Evolutionary conservation across 2,329 filamentous ascomycete species (phyloP).

Genomic region (Aspergillus nomiae): DNA sequence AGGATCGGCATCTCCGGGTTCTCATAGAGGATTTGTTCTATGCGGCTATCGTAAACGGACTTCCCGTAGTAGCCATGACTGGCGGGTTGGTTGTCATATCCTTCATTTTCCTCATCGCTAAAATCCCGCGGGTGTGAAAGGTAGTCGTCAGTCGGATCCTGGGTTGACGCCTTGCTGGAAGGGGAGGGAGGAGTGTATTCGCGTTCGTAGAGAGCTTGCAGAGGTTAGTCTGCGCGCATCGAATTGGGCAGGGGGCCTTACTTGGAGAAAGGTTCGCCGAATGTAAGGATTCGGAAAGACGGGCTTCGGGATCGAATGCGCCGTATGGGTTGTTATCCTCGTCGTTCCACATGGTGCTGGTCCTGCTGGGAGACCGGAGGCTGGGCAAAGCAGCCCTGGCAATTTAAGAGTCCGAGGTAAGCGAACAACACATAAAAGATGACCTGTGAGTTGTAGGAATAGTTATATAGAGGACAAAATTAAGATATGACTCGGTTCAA

Average conservation of each 20-base stretch:
- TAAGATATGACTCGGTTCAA: no score
- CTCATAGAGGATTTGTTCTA: constrained; percentile 97
- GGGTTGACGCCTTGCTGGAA: constrained; percentile 71
- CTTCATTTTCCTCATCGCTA: constrained; percentile 60
- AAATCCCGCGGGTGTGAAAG: constrained; percentile 55
- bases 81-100: constrained; percentile 53
- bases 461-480: neutral
- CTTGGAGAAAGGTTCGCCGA: constrained; percentile 51
- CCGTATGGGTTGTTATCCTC: constrained; percentile 98
- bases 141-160: constrained; percentile 61
- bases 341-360: constrained; percentile 87
- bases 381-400: constrained; percentile 21
- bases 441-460: neutral
- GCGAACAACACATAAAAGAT: neutral
- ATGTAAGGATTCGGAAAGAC: constrained; percentile 68
- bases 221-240: constrained; percentile 15
- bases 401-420: neutral
- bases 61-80: constrained; percentile 58
- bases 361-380: constrained; percentile 4
- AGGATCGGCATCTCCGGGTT: constrained; percentile 86
- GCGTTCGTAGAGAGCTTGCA: constrained; percentile 58
- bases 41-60: constrained; percentile 88
- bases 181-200: constrained; percentile 68
- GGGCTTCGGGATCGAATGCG: constrained; percentile 86
- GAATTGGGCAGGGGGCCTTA: constrained; percentile 46